phyloP scores from a whole-genome alignment of 768 basidiomycete genomes.

The Suillus occidentalis region DNA sequence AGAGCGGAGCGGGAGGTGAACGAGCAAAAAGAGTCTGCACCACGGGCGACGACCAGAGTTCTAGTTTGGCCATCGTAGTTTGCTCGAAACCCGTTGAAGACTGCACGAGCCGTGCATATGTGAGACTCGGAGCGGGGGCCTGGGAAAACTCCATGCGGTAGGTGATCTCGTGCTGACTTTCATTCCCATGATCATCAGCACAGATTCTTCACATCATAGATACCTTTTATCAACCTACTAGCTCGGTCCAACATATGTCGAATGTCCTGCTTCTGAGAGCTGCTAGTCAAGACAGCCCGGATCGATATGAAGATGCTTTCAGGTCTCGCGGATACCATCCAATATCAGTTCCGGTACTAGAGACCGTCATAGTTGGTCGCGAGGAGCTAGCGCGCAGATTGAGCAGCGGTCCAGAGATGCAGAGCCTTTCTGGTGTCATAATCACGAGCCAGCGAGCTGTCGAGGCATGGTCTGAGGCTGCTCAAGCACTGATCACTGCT shows the following conservation, averaged over 20 bases:
- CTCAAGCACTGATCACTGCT: constrained; percentile 24
- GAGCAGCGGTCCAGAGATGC: constrained; percentile 32
- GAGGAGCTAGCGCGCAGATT: constrained; percentile 45
- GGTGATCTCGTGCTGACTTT: neutral
- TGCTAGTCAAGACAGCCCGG: constrained; percentile 34
- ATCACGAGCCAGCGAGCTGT: constrained; percentile 78
- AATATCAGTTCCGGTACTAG: constrained; percentile 68
- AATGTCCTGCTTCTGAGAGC: constrained; percentile 45
- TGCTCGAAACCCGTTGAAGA: neutral
- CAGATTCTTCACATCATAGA: neutral
- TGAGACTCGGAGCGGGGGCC: too few species aligned
- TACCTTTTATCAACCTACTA: neutral
- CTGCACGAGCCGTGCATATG: neutral
- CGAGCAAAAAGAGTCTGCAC: constrained; percentile 18
- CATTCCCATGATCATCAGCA: neutral
- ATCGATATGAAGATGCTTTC: constrained; percentile 62
- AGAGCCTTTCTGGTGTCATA: constrained; percentile 57
- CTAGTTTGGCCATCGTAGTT: neutral
- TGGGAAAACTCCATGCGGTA: neutral
- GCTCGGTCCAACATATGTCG: constrained; percentile 18
- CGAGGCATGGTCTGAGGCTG: constrained; percentile 63
- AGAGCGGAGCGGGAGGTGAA: constrained; percentile 16
- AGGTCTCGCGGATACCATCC: constrained; percentile 46
- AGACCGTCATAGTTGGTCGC: constrained; percentile 58
- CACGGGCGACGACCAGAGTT: constrained; percentile 16